Evolutionary conservation across 2,329 filamentous ascomycete genomes (phyloP), one percentile per base, ranked within the genome.

Genomic region (Lachnellula arida): DNA sequence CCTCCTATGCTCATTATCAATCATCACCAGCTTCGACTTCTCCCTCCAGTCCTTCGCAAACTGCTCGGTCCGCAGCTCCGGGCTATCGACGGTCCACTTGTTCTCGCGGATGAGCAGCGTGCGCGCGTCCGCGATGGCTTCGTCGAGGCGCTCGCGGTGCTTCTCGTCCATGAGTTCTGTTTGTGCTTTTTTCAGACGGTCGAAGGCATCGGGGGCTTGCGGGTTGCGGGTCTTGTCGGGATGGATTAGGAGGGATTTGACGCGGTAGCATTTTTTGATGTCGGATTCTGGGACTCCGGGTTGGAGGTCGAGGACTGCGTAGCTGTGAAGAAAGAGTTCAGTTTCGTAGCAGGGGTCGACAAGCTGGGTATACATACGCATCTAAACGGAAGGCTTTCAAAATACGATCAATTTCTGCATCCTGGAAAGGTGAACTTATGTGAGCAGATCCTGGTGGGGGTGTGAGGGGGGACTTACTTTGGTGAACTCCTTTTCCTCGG

Each of bases 161-260:
- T 97, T 97, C 77, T 97, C 93, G 72, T 99, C 94, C 77, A 96
- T 87, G 4, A 99, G 82, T 66, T 90, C 84, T 2, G 86, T 88
- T 70, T 97, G 91, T 0, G 94, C 94, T 74, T 97, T 97, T 69
- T 96, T 96, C 28, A 99, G 81, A 9, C 93, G 86, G 74, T 99
- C 94, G 70, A 99, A 99, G 63, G 94, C 94, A 67, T 97, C 94
- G 3, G 94, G 93, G 0, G 94, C 94, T 49, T 80, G 82, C 0
- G 91, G 87, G 70, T 99, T 97, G 68, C 86, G 86, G 55, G 94
- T 97, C 74, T 99, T 99, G 78, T 99, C 94, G 6, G 94, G 94
- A 77, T 99, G 94, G 77, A 99, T 97, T 49, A 99, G 85, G 55
- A 99, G 86, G n/a, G 94, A 99, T 74, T 97, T 97, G 68, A 91